A percentile compares a stretch with the other conserved stretches of the same genome.
These are phyloP conservation scores for Coemansia sp. DNA, from an alignment of 192 early-diverging fungal genomes.

Conservation along the genomic window DNA sequence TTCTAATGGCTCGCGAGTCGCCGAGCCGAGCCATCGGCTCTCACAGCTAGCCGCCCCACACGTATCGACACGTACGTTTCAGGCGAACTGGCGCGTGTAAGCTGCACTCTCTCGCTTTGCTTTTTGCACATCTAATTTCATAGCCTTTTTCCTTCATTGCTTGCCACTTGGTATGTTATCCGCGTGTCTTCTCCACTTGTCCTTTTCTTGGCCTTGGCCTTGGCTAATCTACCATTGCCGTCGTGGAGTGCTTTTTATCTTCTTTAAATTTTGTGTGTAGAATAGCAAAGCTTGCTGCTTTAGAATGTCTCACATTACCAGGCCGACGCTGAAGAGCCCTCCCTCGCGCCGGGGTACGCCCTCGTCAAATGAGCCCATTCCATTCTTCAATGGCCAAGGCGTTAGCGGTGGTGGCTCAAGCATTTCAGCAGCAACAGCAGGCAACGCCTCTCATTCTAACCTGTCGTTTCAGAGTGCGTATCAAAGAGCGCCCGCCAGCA, in stretches of 20 bases:
- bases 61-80: background rate
- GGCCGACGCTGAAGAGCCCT: constrained; percentile 6
- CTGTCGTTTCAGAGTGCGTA: background rate
- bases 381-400: constrained; percentile 32
- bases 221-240: background rate
- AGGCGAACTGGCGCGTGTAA: background rate
- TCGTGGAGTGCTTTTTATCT: background rate
- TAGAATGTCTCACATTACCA: constrained; percentile 22
- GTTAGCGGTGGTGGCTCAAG: background rate
- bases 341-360: constrained; percentile 50
- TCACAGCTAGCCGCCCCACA: background rate
- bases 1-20: background rate
- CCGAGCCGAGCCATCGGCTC: background rate
- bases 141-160: background rate
- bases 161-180: background rate
- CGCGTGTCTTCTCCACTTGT: background rate
- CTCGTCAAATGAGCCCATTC: constrained; percentile 39
- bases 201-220: background rate
- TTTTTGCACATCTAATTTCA: background rate
- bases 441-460: background rate
- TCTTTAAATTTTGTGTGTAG: background rate
- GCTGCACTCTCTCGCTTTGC: background rate
- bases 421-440: constrained; percentile 22
- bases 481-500: too few species aligned
- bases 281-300: background rate